A percentile compares a stretch with the other conserved stretches of the same genome.
Evolutionary conservation across 768 basidiomycete genomes (phyloP).

Genomic region (Megacollybia marginata): DNA sequence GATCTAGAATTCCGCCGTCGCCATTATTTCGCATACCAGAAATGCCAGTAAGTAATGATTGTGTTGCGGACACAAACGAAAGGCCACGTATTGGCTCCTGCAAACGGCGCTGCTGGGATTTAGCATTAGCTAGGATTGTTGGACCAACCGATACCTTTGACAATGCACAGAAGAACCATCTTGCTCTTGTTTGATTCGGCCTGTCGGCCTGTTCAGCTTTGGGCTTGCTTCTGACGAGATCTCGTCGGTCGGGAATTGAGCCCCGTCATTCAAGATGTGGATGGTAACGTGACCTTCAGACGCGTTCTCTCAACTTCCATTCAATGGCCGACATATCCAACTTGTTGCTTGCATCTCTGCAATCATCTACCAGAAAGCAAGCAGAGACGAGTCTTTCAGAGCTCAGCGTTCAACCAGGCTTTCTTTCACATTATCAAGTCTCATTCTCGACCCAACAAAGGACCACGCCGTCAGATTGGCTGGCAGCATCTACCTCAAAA

Average conservation of each 20-base stretch:
- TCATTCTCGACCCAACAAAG: constrained; percentile 64
- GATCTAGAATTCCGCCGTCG: no score
- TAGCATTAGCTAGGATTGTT: not conserved
- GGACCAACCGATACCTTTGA: constrained; percentile 55
- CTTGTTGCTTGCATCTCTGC: constrained; percentile 65
- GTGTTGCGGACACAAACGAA: no score
- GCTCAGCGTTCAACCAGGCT: constrained; percentile 67
- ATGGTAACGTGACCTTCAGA: no score
- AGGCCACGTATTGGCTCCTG: constrained; percentile 82
- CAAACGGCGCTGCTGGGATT: constrained; percentile 54
- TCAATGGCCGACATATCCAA: constrained; percentile 61
- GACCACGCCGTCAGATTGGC: constrained; percentile 73
- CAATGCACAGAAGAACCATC: constrained; percentile 91
- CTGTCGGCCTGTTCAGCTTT: constrained; percentile 90
- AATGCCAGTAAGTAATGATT: no score
- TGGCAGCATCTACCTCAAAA: constrained; percentile 89
- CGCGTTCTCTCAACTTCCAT: not conserved
- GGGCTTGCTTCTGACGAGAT: constrained; percentile 64
- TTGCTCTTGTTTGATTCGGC: constrained; percentile 79
- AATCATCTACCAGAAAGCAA: constrained; percentile 62
- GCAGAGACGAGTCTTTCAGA: constrained; percentile 73
- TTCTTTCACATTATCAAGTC: constrained; percentile 69
- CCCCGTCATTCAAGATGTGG: constrained; percentile 52
- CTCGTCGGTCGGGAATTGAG: constrained; percentile 79
- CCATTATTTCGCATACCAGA: no score